Evolutionary conservation across 2,329 filamentous ascomycete species (phyloP).

Genomic region (Pseudomassariella vexata): DNA sequence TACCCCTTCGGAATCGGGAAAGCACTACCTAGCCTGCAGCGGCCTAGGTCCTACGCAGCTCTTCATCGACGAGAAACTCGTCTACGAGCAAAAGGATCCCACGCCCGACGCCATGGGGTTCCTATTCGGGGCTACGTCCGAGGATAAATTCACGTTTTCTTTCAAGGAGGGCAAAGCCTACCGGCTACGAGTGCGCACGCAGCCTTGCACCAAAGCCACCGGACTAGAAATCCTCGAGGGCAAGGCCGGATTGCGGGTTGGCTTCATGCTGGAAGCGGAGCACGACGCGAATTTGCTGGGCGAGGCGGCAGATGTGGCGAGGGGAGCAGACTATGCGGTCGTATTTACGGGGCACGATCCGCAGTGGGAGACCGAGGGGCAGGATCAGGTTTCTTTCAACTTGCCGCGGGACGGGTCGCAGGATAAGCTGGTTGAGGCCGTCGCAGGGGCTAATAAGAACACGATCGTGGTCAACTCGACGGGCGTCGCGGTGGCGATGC

Average conservation of each 20-base stretch:
- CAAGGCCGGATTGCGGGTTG: constrained; percentile 23
- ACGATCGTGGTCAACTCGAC: constrained; percentile 59
- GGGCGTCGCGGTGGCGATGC: constrained; percentile 57
- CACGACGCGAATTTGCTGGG: constrained; percentile 29
- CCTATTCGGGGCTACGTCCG: constrained; percentile 23
- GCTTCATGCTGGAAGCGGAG: constrained; percentile 24
- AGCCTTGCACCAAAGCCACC: constrained; percentile 17
- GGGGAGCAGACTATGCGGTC: constrained; percentile 54
- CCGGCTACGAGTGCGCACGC: constrained; percentile 22
- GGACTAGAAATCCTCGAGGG: constrained; percentile 26
- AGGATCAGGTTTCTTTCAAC: constrained; percentile 68
- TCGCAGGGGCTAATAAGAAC: constrained; percentile 52
- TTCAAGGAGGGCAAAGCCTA: constrained; percentile 24
- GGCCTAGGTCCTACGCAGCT: constrained; percentile 25
- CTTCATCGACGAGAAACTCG: constrained; percentile 22
- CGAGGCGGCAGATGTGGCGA: constrained; percentile 53
- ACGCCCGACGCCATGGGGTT: constrained; percentile 28
- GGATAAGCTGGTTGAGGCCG: constrained; percentile 51
- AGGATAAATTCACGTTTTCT: constrained; percentile 22
- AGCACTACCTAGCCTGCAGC: constrained; percentile 25
- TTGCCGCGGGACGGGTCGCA: constrained; percentile 57
- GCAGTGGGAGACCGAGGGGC: constrained; percentile 44
- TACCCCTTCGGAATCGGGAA: constrained; percentile 21
- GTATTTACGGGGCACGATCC: constrained; percentile 59
- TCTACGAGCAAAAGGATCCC: constrained; percentile 25